Evolutionary conservation across 208 protist species (phyloP).

Genomic region (Leishmania martiniquensis): DNA sequence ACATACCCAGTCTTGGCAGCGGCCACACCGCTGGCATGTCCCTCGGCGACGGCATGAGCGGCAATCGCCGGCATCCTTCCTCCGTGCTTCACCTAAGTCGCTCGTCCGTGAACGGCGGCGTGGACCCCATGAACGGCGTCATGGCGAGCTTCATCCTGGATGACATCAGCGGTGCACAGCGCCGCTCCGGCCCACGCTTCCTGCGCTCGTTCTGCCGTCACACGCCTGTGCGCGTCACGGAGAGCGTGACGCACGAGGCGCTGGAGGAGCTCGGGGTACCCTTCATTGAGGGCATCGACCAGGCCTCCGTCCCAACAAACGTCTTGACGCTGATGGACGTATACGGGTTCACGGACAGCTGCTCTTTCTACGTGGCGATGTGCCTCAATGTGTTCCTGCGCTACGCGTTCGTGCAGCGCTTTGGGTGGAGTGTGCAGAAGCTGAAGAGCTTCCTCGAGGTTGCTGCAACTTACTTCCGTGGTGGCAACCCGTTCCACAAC

Average conservation of each 20-base stretch:
- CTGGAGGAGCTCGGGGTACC: slow-evolving; percentile 44
- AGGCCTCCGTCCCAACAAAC: slow-evolving; percentile 16
- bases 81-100: slow-evolving; percentile 40
- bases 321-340: slow-evolving; percentile 21
- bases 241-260: slow-evolving; percentile 32
- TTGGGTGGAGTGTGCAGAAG: slow-evolving; percentile 45
- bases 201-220: slow-evolving; percentile 47
- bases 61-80: slow-evolving; percentile 6
- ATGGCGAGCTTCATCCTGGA: slow-evolving; percentile 38
- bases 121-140: slow-evolving; percentile 28
- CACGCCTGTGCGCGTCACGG: slow-evolving; percentile 35
- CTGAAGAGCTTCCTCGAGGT: slow-evolving; percentile 51
- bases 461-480: slow-evolving; percentile 46
- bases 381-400: slow-evolving; percentile 71
- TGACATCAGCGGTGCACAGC: slow-evolving; percentile 1
- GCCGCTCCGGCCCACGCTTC: slow-evolving; percentile 42
- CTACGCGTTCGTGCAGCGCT: slow-evolving; percentile 60
- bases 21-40: slow-evolving; percentile 18
- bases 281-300: slow-evolving; percentile 44
- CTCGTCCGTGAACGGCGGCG: slow-evolving; percentile 30
- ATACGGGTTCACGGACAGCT: slow-evolving; percentile 16
- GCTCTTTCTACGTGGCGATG: slow-evolving; percentile 40
- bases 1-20: slow-evolving; percentile 29
- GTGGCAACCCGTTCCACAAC: slow-evolving; percentile 82
- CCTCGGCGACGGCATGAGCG: slow-evolving; percentile 4